These are phyloP conservation scores for Aureobasidium vineae DNA, from an alignment of 2,329 filamentous ascomycete species.

Conservation along the genomic window DNA sequence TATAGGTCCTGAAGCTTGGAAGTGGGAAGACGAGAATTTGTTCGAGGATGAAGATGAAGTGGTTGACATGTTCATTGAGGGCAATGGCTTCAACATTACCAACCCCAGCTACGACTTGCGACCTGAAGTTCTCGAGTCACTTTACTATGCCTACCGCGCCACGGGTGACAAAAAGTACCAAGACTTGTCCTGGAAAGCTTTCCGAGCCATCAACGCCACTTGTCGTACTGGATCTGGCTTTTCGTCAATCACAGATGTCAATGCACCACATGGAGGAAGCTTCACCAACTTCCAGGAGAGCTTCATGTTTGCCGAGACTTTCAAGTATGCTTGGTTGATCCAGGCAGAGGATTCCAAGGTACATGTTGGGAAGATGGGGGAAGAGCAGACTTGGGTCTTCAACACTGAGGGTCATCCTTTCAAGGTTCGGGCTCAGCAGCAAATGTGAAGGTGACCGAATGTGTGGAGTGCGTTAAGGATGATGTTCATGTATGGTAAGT, in stretches of 20 bases:
- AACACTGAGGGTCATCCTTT: conserved; percentile 67
- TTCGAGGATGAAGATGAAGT: neutral
- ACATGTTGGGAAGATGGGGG: neutral
- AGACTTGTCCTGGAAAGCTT: conserved; percentile 81
- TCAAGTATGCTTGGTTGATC: conserved; percentile 81
- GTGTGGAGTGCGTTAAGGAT: neutral
- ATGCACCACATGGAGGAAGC: conserved; percentile 57
- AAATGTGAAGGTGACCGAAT: neutral
- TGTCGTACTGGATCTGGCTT: conserved; percentile 66
- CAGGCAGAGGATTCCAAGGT: conserved; percentile 42
- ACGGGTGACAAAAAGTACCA: conserved; percentile 75
- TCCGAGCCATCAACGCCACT: conserved; percentile 63
- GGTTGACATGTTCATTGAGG: conserved; percentile 57
- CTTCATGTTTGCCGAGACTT: conserved; percentile 82
- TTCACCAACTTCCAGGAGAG: conserved; percentile 74
- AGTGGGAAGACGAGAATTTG: conserved; percentile 42
- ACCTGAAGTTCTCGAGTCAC: conserved; percentile 75
- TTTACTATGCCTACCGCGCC: conserved; percentile 82
- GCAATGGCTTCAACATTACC: conserved; percentile 68
- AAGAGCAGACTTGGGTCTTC: conserved; percentile 52
- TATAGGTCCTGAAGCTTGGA: conserved; percentile 69
- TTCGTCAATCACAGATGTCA: conserved; percentile 65
- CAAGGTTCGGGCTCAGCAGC: conserved; percentile 38
- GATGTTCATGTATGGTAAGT: neutral
- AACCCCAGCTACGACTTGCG: conserved; percentile 64